Evolutionary conservation across 1,284 basidiomycete species (phyloP).

Genomic region (Pascua sp.): DNA sequence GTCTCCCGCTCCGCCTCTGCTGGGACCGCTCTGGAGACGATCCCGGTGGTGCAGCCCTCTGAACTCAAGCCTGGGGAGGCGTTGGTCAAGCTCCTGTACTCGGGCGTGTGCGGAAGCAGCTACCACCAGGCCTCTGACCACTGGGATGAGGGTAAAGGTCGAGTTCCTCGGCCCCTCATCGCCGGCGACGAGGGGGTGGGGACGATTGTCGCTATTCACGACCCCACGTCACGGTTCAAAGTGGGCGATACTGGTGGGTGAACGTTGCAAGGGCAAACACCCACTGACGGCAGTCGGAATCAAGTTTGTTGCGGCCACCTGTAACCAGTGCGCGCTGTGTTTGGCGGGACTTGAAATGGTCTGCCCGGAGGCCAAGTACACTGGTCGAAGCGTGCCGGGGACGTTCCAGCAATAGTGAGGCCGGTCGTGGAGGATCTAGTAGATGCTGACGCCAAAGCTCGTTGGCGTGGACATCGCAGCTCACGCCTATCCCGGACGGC

Average conservation of each 20-base stretch:
- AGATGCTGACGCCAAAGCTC: constrained; percentile 38
- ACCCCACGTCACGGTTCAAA: constrained; percentile 54
- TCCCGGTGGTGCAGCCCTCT: neutral
- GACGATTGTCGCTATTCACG: constrained; percentile 69
- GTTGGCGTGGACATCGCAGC: constrained; percentile 58
- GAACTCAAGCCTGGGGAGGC: constrained; percentile 3
- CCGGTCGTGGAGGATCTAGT: constrained; percentile 72
- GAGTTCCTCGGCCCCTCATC: constrained; percentile 59
- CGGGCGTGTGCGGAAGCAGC: constrained; percentile 52
- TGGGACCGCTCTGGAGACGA: neutral
- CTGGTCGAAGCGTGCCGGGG: constrained; percentile 69
- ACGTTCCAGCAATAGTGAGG: constrained; percentile 49
- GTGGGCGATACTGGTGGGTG: constrained; percentile 15
- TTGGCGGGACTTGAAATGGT: constrained; percentile 60
- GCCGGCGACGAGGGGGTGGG: constrained; percentile 59
- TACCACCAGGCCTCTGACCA: constrained; percentile 2
- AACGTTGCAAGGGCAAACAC: constrained; percentile 43
- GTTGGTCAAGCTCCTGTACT: constrained; percentile 42
- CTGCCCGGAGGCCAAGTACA: constrained; percentile 62
- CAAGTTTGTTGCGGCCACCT: constrained; percentile 68
- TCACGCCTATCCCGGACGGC: constrained; percentile 69
- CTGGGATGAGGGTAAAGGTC: constrained; percentile 3
- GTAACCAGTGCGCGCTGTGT: constrained; percentile 69
- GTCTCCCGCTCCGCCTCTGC: neutral
- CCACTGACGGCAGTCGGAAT: constrained; percentile 74